phyloP scores from a whole-genome alignment of 805 yeast genomes.

The Zygosaccharomyces gambellarensis region DNA sequence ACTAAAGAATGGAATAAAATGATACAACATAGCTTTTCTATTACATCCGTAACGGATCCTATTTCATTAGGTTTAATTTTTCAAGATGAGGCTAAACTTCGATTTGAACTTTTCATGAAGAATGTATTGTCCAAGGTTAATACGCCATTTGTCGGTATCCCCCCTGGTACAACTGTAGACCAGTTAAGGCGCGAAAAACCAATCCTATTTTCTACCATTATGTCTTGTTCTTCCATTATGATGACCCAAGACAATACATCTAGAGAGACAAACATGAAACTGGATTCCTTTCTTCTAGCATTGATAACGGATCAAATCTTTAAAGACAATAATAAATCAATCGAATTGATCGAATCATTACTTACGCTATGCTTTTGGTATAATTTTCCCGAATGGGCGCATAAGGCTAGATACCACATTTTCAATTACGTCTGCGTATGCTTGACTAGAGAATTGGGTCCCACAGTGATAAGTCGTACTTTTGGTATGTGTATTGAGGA shows the following conservation, averaged over 20 bases:
- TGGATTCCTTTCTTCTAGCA: constrained; percentile 52
- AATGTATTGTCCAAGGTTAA: constrained; percentile 42
- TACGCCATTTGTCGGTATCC: constrained; percentile 54
- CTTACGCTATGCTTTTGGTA: constrained; percentile 71
- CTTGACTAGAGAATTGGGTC: constrained; percentile 71
- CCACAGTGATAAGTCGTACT: constrained; percentile 47
- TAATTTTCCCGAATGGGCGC: constrained; percentile 75
- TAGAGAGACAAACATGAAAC: constrained; percentile 40
- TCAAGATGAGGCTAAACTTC: constrained; percentile 50
- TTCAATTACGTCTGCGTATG: constrained; percentile 60
- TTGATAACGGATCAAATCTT: constrained; percentile 55
- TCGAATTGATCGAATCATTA: constrained; percentile 61
- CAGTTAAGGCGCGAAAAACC: constrained; percentile 51
- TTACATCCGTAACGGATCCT: constrained; percentile 46
- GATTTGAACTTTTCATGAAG: constrained; percentile 48
- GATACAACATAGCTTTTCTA: constrained; percentile 42
- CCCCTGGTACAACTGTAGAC: constrained; percentile 41
- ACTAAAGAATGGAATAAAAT: constrained; percentile 44
- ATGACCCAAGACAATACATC: constrained; percentile 32
- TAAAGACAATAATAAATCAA: constrained; percentile 63
- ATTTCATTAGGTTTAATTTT: constrained; percentile 55
- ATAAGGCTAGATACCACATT: constrained; percentile 71
- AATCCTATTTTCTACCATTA: constrained; percentile 55
- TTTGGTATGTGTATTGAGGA: constrained; percentile 30
- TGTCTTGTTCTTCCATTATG: constrained; percentile 54